phyloP scores from a whole-genome alignment of 2,329 filamentous ascomycete genomes.

The Claviceps humidiphila region DNA sequence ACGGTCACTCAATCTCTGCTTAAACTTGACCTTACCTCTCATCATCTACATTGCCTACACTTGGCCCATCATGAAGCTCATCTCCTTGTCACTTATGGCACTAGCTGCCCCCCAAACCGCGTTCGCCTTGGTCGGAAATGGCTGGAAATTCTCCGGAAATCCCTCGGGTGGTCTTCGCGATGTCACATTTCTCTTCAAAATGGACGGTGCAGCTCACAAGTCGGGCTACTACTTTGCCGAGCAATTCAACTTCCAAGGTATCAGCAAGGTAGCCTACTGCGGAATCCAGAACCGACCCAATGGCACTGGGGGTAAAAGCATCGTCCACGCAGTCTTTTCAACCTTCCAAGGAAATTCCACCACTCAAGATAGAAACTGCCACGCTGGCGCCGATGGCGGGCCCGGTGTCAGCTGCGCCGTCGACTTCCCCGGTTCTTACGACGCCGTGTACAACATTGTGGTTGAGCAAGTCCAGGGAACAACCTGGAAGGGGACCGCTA shows the following conservation, averaged over 20 bases:
- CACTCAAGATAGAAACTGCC: not conserved
- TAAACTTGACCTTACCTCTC: too few species aligned
- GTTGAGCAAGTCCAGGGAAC: not conserved
- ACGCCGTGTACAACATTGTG: not conserved
- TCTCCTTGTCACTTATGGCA: too few species aligned
- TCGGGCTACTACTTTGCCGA: conserved; percentile 13
- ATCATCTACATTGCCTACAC: too few species aligned
- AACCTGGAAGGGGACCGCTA: not conserved
- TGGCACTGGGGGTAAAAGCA: not conserved
- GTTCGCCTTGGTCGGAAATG: not conserved
- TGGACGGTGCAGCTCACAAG: conserved; percentile 8
- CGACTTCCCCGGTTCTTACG: not conserved
- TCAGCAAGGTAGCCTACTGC: not conserved
- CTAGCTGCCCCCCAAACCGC: not conserved
- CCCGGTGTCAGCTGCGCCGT: not conserved
- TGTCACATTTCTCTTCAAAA: conserved; percentile 12
- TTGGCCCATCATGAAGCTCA: too few species aligned
- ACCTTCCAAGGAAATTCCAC: not conserved
- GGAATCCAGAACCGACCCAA: not conserved
- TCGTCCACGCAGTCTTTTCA: not conserved
- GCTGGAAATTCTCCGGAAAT: not conserved
- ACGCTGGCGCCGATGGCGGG: not conserved
- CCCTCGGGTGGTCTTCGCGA: not conserved
- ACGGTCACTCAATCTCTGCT: too few species aligned
- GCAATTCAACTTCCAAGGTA: conserved; percentile 9